Evolutionary conservation across 139 green algal species (phyloP).

Genomic region (Chlamydomonas sp.): DNA sequence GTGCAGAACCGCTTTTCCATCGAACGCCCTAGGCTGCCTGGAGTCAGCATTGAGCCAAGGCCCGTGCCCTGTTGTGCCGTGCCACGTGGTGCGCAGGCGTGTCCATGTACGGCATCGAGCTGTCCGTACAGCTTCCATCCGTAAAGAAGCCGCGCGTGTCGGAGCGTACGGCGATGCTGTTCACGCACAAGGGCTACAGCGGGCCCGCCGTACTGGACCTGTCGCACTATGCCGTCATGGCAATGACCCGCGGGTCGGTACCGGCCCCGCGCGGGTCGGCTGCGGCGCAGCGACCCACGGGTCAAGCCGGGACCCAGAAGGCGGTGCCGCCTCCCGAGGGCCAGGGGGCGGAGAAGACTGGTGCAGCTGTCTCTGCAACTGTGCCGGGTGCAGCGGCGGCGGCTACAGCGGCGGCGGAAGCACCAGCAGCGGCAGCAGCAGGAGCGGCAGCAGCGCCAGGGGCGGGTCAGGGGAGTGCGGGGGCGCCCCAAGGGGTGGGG

Average conservation of each 20-base stretch:
- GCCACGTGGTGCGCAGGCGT: conserved; percentile 46
- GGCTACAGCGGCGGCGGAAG: neutral
- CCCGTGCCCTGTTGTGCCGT: neutral
- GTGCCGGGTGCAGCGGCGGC: neutral
- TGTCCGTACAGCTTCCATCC: conserved; percentile 41
- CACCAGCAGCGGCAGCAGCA: neutral
- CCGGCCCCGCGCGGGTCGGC: neutral
- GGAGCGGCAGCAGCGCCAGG: neutral
- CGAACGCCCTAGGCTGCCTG: too few relatives aligned
- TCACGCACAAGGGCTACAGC: conserved; percentile 88
- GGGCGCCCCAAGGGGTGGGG: neutral
- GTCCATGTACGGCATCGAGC: conserved; percentile 56
- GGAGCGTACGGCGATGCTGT: conserved; percentile 80
- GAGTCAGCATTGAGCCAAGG: too few relatives aligned
- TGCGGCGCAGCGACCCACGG: too few relatives aligned
- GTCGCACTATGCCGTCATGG: conserved; percentile 72
- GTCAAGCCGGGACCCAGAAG: too few relatives aligned
- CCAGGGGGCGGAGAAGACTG: neutral
- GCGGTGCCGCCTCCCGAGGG: neutral
- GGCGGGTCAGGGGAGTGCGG: neutral
- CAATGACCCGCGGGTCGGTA: conserved; percentile 15
- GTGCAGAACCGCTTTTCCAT: too few relatives aligned
- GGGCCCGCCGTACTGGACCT: conserved; percentile 89
- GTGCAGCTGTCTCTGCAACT: too few relatives aligned
- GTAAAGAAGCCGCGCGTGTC: conserved; percentile 54